Conservation (phyloP, 2,329 filamentous ascomycete genomes). For the Fusarium concolor region DNA sequence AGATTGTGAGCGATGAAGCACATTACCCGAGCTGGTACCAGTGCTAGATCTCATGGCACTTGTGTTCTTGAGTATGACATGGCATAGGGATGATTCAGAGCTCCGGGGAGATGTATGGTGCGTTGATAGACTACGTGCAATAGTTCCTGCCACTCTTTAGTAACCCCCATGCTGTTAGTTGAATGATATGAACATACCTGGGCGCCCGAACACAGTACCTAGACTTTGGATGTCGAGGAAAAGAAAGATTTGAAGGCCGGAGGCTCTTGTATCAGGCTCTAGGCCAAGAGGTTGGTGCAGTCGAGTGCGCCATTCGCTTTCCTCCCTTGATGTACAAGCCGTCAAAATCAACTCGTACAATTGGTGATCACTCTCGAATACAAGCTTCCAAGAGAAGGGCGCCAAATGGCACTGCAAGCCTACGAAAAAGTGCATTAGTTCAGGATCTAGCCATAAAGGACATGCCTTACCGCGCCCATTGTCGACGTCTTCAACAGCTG, state of each 20-base stretch:
- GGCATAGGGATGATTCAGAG: constrained; percentile 73
- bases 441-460: not conserved
- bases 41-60: constrained; percentile 71
- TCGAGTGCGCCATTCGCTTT: constrained; percentile 81
- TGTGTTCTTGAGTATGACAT: constrained; percentile 90
- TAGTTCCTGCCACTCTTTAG: constrained; percentile 60
- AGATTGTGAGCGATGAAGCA: constrained; percentile 83
- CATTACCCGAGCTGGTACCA: constrained; percentile 53
- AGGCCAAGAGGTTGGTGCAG: constrained; percentile 66
- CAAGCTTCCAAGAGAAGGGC: constrained; percentile 90
- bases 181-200: constrained; percentile 58
- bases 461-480: constrained; percentile 74
- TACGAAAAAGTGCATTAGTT: constrained; percentile 52
- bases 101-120: constrained; percentile 81
- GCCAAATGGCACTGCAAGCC: constrained; percentile 89
- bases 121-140: constrained; percentile 78
- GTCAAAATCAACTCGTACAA: constrained; percentile 88
- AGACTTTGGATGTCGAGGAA: constrained; percentile 78
- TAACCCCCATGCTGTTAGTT: not conserved
- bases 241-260: constrained; percentile 70
- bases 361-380: constrained; percentile 81
- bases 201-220: constrained; percentile 79
- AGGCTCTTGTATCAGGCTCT: constrained; percentile 58
- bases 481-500: constrained; percentile 77
- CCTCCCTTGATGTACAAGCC: constrained; percentile 84